phyloP scores from a whole-genome alignment of 2,329 filamentous ascomycete genomes.

The Cladosporium sp. region DNA sequence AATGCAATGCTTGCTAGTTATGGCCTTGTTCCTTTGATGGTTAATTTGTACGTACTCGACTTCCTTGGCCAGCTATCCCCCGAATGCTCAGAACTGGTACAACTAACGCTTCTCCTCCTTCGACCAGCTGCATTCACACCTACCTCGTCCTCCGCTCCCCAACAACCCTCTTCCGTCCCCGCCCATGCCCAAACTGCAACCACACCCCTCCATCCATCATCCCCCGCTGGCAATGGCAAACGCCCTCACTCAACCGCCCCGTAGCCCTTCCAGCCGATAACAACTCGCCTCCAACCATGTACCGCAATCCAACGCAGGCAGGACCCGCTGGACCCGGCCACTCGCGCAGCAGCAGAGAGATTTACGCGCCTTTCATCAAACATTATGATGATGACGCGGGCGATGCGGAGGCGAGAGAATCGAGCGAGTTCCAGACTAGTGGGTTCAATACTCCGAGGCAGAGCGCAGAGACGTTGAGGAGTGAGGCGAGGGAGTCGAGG shows the following conservation, averaged over 20 bases:
- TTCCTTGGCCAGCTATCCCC: too few species aligned
- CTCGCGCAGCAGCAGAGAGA: slow-evolving; percentile 2
- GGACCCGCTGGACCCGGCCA: not conserved
- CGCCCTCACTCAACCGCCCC: not conserved
- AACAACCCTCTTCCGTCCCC: not conserved
- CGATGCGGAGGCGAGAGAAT: not conserved
- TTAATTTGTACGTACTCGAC: slow-evolving; percentile 16
- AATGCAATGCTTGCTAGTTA: slow-evolving; percentile 16
- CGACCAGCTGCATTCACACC: slow-evolving; percentile 16
- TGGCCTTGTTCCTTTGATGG: slow-evolving; percentile 18
- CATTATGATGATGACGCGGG: not conserved
- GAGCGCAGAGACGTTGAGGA: slow-evolving; percentile 5
- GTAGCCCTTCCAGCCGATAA: slow-evolving; percentile 1
- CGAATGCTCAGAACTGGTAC: too few species aligned
- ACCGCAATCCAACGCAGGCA: not conserved
- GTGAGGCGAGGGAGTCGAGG: not conserved
- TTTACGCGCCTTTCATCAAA: not conserved
- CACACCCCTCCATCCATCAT: not conserved
- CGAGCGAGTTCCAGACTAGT: slow-evolving; percentile 8
- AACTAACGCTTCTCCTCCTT: not conserved
- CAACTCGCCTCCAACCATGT: not conserved
- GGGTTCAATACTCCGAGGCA: slow-evolving; percentile 10
- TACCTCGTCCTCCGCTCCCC: slow-evolving; percentile 17
- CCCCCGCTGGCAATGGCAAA: not conserved
- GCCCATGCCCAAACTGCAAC: slow-evolving; percentile 19